Evolutionary conservation across 495 filamentous ascomycete genomes (phyloP), one percentile per base, ranked within the genome.

Genomic region (Xylaria castorea): DNA sequence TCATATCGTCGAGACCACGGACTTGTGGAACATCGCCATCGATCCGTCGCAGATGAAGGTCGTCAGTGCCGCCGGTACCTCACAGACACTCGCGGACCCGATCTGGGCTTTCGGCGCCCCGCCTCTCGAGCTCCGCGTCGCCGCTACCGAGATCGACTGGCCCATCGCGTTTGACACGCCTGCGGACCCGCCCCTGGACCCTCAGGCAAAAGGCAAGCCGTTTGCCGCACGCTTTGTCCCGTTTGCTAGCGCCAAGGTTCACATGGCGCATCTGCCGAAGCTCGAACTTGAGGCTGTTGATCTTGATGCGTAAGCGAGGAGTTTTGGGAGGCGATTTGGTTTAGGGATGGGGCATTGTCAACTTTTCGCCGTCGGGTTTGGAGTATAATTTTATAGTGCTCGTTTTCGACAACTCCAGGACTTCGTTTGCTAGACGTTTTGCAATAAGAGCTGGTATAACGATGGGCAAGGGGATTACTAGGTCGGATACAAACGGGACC

Each of bases 181-280:
- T 3, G 82, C 85, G 3, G 77, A 80, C 38, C 81, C 86, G 34
- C 86, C 87, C 8, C 74, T 80, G 20, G 55, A 77, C 22, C 76
- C 79, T 0, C 68, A 71, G 57, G 57, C 70, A 3, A 76, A 53
- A 8, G 85, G 83, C 0, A 78, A 79, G 38, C 71, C 80, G 50
- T 82, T 83, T 36, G 78, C 83, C 64, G 83, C 85, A 18, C 82
- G 78, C 25, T 78, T 91, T 42, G 83, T 86, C 44, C 89, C 89
- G 9, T 89, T 87, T 75, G 88, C 85, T 8, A 85, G 84, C 70
- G 85, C 88, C 38, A 89, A 89, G 81, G 75, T 88, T 62, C 88
- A 89, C 74, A 89, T 90, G 83, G 83, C 85, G 27, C 87, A 90
- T 75, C 76, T 91, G 48, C 88, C 89, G 25, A 70, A 74, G 25